These are phyloP conservation scores for Clitoria ternatea DNA, from an alignment of 306 rosid species.

Conservation along the genomic window DNA sequence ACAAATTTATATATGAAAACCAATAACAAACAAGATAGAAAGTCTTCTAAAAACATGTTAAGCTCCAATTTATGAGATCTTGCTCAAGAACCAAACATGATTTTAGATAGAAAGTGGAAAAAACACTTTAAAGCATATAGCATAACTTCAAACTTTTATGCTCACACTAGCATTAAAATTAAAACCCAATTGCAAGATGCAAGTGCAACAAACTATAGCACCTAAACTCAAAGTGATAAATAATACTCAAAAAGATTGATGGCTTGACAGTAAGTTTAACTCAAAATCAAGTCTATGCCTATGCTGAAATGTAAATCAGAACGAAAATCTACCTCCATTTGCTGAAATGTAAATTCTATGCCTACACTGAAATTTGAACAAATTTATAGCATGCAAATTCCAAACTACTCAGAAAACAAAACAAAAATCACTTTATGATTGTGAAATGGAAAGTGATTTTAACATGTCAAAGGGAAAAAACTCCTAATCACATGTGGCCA, in stretches of 20 bases:
- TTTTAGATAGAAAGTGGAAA: background rate
- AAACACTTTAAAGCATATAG: background rate
- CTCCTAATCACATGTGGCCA: background rate
- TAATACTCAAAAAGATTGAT: no score
- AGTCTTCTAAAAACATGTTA: background rate
- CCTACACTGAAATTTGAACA: background rate
- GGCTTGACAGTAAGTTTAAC: no score
- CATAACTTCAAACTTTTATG: background rate
- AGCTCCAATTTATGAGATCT: conserved; percentile 1
- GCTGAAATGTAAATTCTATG: background rate
- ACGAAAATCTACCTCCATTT: background rate
- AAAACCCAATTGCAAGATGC: background rate
- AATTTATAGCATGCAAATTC: background rate
- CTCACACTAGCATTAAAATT: background rate
- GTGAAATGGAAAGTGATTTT: background rate
- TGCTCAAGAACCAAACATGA: background rate
- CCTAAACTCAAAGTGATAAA: conserved; percentile 11
- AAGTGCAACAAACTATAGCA: conserved; percentile 2
- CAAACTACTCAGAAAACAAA: background rate
- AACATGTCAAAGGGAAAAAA: background rate
- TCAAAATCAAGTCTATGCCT: no score
- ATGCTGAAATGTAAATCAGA: no score
- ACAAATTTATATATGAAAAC: no score
- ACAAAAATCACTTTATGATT: background rate
- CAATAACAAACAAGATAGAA: conserved; percentile 4